Conservation (phyloP, 1,284 basidiomycete genomes). For the Boletus sp. region DNA sequence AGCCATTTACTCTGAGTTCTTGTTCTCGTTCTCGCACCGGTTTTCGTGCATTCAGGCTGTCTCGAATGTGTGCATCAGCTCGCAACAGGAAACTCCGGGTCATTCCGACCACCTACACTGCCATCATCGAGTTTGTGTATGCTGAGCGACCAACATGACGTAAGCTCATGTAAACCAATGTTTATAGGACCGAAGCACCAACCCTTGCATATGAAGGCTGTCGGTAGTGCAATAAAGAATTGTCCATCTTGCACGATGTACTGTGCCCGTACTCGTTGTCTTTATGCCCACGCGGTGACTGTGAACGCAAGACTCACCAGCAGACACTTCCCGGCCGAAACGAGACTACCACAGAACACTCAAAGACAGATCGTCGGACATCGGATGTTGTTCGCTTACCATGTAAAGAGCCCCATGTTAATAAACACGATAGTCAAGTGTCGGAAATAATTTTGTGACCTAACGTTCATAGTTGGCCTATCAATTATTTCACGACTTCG, state of each 20-base stretch:
- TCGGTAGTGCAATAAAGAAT: neutral
- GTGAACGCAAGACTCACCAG: constrained; percentile 2
- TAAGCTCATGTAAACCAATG: neutral
- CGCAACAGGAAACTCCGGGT: neutral
- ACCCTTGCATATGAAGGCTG: constrained; percentile 10
- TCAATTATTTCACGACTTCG: neutral
- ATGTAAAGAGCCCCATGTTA: constrained; percentile 21
- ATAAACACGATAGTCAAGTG: constrained; percentile 17
- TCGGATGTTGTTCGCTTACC: neutral
- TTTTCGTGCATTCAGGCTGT: constrained; percentile 16
- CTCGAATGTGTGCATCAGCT: neutral
- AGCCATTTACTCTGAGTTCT: neutral
- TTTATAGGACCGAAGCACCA: neutral
- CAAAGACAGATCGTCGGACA: neutral
- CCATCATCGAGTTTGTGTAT: constrained; percentile 20
- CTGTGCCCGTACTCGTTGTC: neutral
- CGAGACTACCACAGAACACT: neutral
- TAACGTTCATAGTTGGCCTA: neutral
- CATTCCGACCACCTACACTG: constrained; percentile 9
- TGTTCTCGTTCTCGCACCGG: constrained; percentile 12
- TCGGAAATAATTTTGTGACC: constrained; percentile 12
- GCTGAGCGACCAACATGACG: neutral
- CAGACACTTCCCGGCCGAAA: constrained; percentile 15
- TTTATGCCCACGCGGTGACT: neutral
- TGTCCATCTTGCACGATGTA: neutral